Evolutionary conservation across 768 basidiomycete species (phyloP).

Genomic region (Xerocomus potaroensis): DNA sequence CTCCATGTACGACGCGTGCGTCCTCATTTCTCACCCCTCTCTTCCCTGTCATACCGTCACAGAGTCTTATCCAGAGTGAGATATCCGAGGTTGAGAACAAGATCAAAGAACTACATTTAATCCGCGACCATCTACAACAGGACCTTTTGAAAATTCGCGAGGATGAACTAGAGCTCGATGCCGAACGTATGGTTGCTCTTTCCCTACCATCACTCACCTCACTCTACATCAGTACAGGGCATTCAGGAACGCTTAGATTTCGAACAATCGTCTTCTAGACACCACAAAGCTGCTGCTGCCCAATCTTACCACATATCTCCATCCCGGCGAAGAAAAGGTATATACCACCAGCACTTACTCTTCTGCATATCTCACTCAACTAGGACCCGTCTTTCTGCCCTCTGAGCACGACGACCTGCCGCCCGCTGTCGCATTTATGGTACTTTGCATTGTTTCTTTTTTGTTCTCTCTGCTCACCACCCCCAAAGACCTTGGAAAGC

Average conservation of each 20-base stretch:
- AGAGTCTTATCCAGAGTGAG: slow-evolving; percentile 85
- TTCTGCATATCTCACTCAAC: slow-evolving; percentile 3
- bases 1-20: slow-evolving; percentile 78
- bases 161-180: slow-evolving; percentile 95
- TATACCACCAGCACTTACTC: neutral
- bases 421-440: slow-evolving; percentile 95
- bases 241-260: slow-evolving; percentile 80
- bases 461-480: slow-evolving; percentile 7
- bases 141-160: slow-evolving; percentile 86
- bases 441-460: slow-evolving; percentile 28
- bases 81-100: slow-evolving; percentile 87
- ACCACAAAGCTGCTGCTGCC: slow-evolving; percentile 13
- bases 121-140: slow-evolving; percentile 74
- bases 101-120: slow-evolving; percentile 78
- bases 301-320: slow-evolving; percentile 19
- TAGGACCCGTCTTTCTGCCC: slow-evolving; percentile 92
- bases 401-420: slow-evolving; percentile 97
- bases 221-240: slow-evolving; percentile 63
- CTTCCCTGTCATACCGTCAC: slow-evolving; percentile 9
- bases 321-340: slow-evolving; percentile 34
- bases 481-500: slow-evolving; percentile 68
- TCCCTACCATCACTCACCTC: neutral
- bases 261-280: slow-evolving; percentile 46
- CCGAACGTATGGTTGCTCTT: slow-evolving; percentile 67
- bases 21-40: slow-evolving; percentile 4